Evolutionary conservation across 140 eudicot species (phyloP).

Genomic region (Flaveria floridana): DNA sequence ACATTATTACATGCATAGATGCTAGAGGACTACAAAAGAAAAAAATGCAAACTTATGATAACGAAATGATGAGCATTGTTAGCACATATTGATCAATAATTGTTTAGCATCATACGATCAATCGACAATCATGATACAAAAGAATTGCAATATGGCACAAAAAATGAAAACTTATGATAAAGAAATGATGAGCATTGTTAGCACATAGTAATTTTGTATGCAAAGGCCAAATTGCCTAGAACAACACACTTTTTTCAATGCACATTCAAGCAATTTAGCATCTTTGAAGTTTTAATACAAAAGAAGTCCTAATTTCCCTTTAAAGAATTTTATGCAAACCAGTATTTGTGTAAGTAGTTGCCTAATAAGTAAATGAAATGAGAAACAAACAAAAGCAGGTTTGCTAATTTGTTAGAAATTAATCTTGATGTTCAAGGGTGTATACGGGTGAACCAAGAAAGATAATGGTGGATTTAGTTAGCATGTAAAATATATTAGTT

Average conservation of each 20-base stretch:
- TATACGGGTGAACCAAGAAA: too few relatives aligned
- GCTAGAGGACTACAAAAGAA: too few relatives aligned
- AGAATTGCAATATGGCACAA: background rate
- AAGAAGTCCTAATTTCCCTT: background rate
- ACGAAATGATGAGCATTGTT: too few relatives aligned
- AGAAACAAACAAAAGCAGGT: background rate
- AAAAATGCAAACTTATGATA: background rate
- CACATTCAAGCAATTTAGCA: background rate
- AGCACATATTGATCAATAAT: background rate
- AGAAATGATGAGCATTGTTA: too few relatives aligned
- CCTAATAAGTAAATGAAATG: background rate
- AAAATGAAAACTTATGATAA: too few relatives aligned
- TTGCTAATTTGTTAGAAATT: background rate
- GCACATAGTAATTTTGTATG: too few relatives aligned
- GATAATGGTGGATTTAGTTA: too few relatives aligned
- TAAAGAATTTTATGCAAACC: background rate
- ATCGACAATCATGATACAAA: slow-evolving; percentile 5
- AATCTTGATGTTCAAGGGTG: too few relatives aligned
- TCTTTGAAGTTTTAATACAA: background rate
- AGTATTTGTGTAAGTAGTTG: background rate
- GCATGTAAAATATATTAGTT: too few relatives aligned
- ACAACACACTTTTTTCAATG: background rate
- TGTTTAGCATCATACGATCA: background rate
- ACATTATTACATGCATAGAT: background rate
- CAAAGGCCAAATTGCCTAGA: background rate